Base-by-base conservation (phyloP, 441 rosid genomes). In the Gossypium gossypioides region DNA sequence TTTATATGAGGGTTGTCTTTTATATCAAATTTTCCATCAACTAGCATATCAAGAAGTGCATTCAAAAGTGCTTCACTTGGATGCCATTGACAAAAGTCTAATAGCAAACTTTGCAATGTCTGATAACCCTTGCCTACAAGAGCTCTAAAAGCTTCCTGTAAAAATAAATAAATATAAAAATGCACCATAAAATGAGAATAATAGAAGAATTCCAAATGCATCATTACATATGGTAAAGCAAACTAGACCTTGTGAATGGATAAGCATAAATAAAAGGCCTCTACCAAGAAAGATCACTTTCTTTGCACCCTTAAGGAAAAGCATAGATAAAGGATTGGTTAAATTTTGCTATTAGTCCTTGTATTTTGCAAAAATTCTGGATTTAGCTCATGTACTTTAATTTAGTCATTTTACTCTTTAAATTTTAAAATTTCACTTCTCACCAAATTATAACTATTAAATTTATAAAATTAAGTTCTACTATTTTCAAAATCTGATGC, bases 11-110 rank as follows among this genome's bases (percentile, higher is more conserved):
- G 90, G 80, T 77, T 87, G 75, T 86, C 83, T 57, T 84, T 87
- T 62, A 84, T 70, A 79, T 93, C 96, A 79, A 93, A 96, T 73
- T 81, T 89, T 22, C 99, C 98, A 83, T 96, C 99, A 75, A 91
- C 99, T 74, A 96, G 98, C 99, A 96, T 96, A 80, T 93, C 98
- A 79, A 96, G 98, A 44, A 96, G 89, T 69, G 97, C 89, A 78
- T 81, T 84, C 67, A 93, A 75, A 82, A 96, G 97, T 71, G 83
- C 87, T 84, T 89, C 94, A 81, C 90, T 87, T 52, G 97, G 98
- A 83, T 72, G 79, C 89, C 91, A 89, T 61, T 86, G 92, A 80
- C 91, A 96, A 72, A 91, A 87, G 74, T 90, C 98, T 82, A 96
- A 83, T 67, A 96, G 84, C 86, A 96, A 88, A 86, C 95, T 90